These are phyloP conservation scores for Tylopilus plumbeoviolaceoides DNA, from an alignment of 768 basidiomycete species.

Conservation along the genomic window DNA sequence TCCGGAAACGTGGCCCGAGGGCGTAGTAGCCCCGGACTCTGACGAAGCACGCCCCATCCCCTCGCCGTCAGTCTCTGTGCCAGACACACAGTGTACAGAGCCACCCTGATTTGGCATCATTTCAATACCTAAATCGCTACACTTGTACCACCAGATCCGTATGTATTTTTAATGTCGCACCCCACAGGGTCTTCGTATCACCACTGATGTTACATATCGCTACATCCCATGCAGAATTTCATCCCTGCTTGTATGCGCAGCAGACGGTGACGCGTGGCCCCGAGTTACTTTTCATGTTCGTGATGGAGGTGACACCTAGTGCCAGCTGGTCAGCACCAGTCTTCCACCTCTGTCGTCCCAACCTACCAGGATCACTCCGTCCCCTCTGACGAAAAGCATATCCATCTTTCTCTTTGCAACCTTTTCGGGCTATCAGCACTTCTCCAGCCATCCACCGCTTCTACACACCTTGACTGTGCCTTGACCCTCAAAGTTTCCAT, in stretches of 20 bases:
- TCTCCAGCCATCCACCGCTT: background rate
- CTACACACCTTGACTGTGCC: conserved; percentile 60
- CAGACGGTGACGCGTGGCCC: background rate
- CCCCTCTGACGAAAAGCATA: conserved; percentile 97
- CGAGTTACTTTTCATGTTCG: conserved; percentile 34
- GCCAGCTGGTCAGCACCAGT: conserved; percentile 13
- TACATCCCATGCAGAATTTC: conserved; percentile 8
- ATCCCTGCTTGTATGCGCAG: conserved; percentile 19
- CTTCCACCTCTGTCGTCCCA: background rate
- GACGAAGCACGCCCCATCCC: conserved; percentile 41
- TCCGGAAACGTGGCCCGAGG: conserved; percentile 66
- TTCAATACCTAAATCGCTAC: background rate
- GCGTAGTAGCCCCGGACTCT: conserved; percentile 54
- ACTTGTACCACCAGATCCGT: background rate
- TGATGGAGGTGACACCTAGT: conserved; percentile 76
- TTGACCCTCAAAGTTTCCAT: conserved; percentile 53
- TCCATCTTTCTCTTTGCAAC: conserved; percentile 92
- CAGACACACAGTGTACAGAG: background rate
- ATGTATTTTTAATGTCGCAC: background rate
- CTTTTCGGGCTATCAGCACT: conserved; percentile 36
- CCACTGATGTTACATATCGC: conserved; percentile 2
- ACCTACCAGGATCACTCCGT: conserved; percentile 91
- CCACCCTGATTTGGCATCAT: conserved; percentile 1
- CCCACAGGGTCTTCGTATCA: background rate
- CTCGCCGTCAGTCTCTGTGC: background rate